phyloP scores from a whole-genome alignment of 805 yeast genomes.

The Zygosaccharomyces gambellarensis region DNA sequence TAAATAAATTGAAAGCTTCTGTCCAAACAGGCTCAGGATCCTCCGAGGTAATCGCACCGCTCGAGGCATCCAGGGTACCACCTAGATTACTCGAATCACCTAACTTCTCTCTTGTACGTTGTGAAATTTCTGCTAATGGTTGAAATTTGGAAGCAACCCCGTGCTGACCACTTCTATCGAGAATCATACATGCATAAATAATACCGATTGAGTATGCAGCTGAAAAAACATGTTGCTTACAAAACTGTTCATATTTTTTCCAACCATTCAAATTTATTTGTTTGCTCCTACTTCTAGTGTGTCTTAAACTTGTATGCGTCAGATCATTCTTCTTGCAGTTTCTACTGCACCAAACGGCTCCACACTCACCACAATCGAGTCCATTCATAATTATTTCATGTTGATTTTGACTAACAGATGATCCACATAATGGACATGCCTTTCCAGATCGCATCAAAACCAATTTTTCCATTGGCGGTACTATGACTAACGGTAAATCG shows the following conservation, averaged over 20 bases:
- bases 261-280: slow-evolving; percentile 46
- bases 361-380: slow-evolving; percentile 61
- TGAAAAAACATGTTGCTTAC: slow-evolving; percentile 60
- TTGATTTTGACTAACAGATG: slow-evolving; percentile 36
- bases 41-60: slow-evolving; percentile 41
- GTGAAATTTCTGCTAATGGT: slow-evolving; percentile 66
- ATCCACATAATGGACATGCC: slow-evolving; percentile 72
- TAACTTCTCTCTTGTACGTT: slow-evolving; percentile 57
- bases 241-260: slow-evolving; percentile 53
- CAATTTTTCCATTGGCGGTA: slow-evolving; percentile 66
- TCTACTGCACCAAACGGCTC: slow-evolving; percentile 66
- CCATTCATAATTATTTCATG: slow-evolving; percentile 39
- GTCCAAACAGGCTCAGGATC: slow-evolving; percentile 45
- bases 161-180: slow-evolving; percentile 31
- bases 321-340: slow-evolving; percentile 52
- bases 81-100: slow-evolving; percentile 46
- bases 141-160: slow-evolving; percentile 43
- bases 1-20: slow-evolving; percentile 49
- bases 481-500: slow-evolving; percentile 47
- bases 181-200: slow-evolving; percentile 42
- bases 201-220: slow-evolving; percentile 63
- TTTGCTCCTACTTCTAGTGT: slow-evolving; percentile 37
- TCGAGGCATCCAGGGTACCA: slow-evolving; percentile 40
- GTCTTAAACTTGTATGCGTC: slow-evolving; percentile 55
- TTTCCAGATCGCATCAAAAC: slow-evolving; percentile 54